Conservation (phyloP, 2,329 filamentous ascomycete genomes). For the Colletotrichum orchidophilum region DNA sequence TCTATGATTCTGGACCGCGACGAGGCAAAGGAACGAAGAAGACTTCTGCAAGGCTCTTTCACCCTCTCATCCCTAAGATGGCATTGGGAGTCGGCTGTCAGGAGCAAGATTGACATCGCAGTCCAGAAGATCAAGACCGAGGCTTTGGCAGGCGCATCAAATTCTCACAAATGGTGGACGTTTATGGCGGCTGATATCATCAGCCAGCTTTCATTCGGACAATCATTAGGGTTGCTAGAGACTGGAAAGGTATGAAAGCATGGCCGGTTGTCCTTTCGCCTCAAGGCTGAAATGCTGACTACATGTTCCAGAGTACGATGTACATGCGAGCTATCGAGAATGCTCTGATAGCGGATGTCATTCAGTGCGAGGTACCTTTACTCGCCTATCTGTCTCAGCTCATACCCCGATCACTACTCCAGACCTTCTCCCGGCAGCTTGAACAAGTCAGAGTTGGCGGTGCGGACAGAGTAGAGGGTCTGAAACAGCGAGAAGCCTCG, state of each 20-base stretch:
- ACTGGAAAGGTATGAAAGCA: slow-evolving; percentile 50
- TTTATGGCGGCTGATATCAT: slow-evolving; percentile 65
- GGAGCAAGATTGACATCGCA: slow-evolving; percentile 45
- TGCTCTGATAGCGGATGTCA: not conserved
- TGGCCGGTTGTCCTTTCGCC: not conserved
- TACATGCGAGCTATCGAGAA: slow-evolving; percentile 10
- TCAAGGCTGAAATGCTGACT: not conserved
- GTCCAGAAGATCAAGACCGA: slow-evolving; percentile 56
- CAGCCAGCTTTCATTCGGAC: slow-evolving; percentile 62
- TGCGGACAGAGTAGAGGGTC: not conserved
- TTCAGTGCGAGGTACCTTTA: not conserved
- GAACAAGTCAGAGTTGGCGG: not conserved
- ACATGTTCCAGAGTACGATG: slow-evolving; percentile 42
- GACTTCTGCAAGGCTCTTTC: slow-evolving; percentile 51
- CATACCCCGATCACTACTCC: not conserved
- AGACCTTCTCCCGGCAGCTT: not conserved
- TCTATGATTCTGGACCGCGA: not conserved
- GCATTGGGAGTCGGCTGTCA: slow-evolving; percentile 44
- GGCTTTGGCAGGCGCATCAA: slow-evolving; percentile 46
- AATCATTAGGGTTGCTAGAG: slow-evolving; percentile 63
- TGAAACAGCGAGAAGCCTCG: not conserved
- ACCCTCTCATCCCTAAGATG: slow-evolving; percentile 46
- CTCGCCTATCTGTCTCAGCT: not conserved
- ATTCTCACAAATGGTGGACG: slow-evolving; percentile 63
- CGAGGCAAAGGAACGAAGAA: slow-evolving; percentile 37